These are phyloP conservation scores for Mycena chlorophos DNA, from an alignment of 768 basidiomycete species.

Conservation along the genomic window DNA sequence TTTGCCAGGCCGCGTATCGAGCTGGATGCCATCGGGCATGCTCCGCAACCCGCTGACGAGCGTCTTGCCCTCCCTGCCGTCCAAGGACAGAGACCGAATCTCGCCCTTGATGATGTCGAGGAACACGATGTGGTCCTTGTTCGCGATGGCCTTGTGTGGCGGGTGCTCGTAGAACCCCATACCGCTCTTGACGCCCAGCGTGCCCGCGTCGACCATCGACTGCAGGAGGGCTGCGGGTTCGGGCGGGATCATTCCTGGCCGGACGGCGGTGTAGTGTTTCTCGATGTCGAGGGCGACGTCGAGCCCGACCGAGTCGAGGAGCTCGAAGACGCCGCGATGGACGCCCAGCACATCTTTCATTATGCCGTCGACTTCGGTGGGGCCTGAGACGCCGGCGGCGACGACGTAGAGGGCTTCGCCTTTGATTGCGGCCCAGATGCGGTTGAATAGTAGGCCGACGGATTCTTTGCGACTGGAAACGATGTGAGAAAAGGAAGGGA, in stretches of 20 bases:
- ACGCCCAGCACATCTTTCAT: slow-evolving; percentile 20
- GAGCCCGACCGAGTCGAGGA: slow-evolving; percentile 17
- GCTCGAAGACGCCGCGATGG: slow-evolving; percentile 15
- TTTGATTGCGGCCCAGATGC: slow-evolving; percentile 19
- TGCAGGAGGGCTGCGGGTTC: slow-evolving; percentile 14
- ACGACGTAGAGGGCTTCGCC: slow-evolving; percentile 16
- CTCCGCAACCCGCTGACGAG: slow-evolving; percentile 11
- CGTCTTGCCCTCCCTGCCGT: slow-evolving; percentile 12
- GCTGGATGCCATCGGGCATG: slow-evolving; percentile 17
- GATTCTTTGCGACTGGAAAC: slow-evolving; percentile 14
- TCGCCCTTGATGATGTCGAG: slow-evolving; percentile 19
- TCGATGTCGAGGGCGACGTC: slow-evolving; percentile 20
- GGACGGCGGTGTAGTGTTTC: slow-evolving; percentile 10
- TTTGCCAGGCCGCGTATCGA: slow-evolving; percentile 21
- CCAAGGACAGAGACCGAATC: slow-evolving; percentile 11
- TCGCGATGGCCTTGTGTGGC: slow-evolving; percentile 8
- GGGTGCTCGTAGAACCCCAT: slow-evolving; percentile 17
- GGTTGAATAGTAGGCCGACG: slow-evolving; percentile 18
- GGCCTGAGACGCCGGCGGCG: slow-evolving; percentile 6
- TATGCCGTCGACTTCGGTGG: slow-evolving; percentile 12
- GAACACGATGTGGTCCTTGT: slow-evolving; percentile 18
- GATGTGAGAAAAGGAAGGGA: background rate
- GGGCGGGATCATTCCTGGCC: slow-evolving; percentile 8
- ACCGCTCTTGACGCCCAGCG: slow-evolving; percentile 15
- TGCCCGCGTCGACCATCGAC: slow-evolving; percentile 11